Conservation (phyloP, 2,329 filamentous ascomycete species). For the Dothistroma pini region DNA sequence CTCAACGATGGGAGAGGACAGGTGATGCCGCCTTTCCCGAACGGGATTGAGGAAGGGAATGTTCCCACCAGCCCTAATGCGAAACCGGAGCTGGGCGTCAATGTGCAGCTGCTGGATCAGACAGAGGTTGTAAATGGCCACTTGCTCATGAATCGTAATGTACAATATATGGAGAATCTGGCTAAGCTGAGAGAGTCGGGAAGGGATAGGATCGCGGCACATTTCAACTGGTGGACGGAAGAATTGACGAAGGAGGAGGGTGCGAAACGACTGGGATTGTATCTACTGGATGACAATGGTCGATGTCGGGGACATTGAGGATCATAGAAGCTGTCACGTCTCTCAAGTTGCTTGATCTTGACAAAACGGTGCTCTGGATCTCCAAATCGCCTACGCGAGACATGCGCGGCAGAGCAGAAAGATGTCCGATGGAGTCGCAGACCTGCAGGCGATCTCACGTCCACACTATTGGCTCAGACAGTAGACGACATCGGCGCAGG, state of each 20-base stretch:
- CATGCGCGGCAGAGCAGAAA: too few relatives aligned
- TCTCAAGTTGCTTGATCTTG: background rate
- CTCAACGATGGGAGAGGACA: constrained; percentile 15
- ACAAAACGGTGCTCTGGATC: too few relatives aligned
- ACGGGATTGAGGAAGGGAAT: constrained; percentile 7
- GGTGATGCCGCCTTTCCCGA: constrained; percentile 10
- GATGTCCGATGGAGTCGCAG: too few relatives aligned
- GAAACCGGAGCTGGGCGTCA: background rate
- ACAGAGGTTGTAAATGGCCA: constrained; percentile 16
- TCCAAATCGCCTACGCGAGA: too few relatives aligned
- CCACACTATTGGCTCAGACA: too few relatives aligned
- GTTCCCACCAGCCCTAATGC: constrained; percentile 3
- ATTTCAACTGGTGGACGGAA: constrained; percentile 15
- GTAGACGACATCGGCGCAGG: too few relatives aligned
- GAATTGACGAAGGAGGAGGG: constrained; percentile 11
- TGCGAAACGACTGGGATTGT: constrained; percentile 7
- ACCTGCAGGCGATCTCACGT: too few relatives aligned
- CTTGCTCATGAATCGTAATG: constrained; percentile 11
- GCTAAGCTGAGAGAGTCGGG: background rate
- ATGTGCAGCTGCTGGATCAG: constrained; percentile 16
- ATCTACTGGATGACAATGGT: constrained; percentile 3
- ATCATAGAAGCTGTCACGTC: background rate
- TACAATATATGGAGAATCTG: constrained; percentile 4
- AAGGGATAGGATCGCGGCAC: constrained; percentile 7
- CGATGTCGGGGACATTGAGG: background rate